Conservation (phyloP, 2,329 filamentous ascomycete genomes). For the Madurella mycetomatis region DNA sequence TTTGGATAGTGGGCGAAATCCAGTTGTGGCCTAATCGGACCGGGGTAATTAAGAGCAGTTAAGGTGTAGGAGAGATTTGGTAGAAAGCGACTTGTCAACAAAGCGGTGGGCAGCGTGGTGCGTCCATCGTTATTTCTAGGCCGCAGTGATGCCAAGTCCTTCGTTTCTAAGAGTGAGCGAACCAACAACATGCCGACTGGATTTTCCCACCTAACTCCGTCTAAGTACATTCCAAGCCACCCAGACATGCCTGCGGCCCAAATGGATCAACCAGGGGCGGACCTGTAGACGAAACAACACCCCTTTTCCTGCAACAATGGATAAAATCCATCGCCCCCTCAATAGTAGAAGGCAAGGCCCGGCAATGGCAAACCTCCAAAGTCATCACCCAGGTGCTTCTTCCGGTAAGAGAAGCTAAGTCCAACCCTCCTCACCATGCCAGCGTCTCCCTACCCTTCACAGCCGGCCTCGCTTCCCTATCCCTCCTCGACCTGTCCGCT, state of each 20-base stretch:
- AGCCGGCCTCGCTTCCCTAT: slow-evolving; percentile 8
- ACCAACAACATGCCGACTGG: neutral
- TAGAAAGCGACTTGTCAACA: too few relatives aligned
- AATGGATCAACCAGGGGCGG: neutral
- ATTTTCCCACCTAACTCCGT: neutral
- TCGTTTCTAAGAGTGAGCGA: too few relatives aligned
- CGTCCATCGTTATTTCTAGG: too few relatives aligned
- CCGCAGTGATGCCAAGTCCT: too few relatives aligned
- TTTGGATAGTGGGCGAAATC: slow-evolving; percentile 42
- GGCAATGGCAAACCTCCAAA: neutral
- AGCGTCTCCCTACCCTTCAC: slow-evolving; percentile 21
- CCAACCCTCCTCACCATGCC: slow-evolving; percentile 24
- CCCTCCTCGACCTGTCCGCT: slow-evolving; percentile 15
- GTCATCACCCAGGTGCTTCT: neutral
- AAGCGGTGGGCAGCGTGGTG: too few relatives aligned
- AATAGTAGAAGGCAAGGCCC: too few relatives aligned
- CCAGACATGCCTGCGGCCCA: neutral
- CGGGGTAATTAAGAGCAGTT: too few relatives aligned
- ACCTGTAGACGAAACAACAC: neutral
- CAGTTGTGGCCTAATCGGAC: neutral
- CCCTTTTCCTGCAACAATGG: too few relatives aligned
- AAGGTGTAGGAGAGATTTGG: too few relatives aligned
- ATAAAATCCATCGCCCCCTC: too few relatives aligned
- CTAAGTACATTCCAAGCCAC: neutral
- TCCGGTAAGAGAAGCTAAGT: neutral